These are phyloP conservation scores for Breynia disticha DNA, from an alignment of 441 rosid species.

Conservation along the genomic window DNA sequence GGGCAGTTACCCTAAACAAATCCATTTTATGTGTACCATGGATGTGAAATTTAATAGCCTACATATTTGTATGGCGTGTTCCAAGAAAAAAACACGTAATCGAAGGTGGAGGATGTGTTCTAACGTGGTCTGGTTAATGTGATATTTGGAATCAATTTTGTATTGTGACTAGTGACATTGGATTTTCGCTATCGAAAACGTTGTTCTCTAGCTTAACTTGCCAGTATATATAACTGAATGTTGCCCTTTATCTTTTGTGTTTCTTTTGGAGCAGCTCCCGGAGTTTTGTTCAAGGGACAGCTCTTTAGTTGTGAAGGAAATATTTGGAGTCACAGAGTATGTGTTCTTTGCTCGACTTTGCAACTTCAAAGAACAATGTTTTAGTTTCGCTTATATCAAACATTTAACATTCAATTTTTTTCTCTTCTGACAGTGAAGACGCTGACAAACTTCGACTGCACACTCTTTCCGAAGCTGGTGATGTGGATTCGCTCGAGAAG, in stretches of 20 bases:
- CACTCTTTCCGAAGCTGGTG: conserved; percentile 74
- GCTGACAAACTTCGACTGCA: conserved; percentile 68
- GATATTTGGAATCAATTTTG: too few relatives aligned
- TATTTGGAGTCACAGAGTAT: conserved; percentile 93
- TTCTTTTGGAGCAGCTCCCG: conserved; percentile 54
- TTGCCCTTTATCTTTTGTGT: conserved; percentile 10
- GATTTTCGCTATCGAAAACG: neutral
- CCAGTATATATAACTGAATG: conserved; percentile 2
- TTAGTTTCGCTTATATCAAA: neutral
- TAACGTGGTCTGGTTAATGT: too few relatives aligned
- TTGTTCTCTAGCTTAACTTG: neutral
- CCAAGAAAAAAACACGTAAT: too few relatives aligned
- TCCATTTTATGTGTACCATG: too few relatives aligned
- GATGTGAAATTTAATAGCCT: too few relatives aligned
- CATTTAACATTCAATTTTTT: neutral
- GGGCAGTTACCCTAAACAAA: too few relatives aligned
- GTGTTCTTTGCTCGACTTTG: conserved; percentile 13
- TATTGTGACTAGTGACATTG: neutral
- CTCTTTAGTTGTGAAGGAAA: conserved; percentile 79
- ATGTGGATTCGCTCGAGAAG: conserved; percentile 69
- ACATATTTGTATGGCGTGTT: too few relatives aligned
- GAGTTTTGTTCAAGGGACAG: conserved; percentile 74
- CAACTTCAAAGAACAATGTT: neutral
- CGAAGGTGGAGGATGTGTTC: too few relatives aligned
- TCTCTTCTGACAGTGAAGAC: conserved; percentile 49